phyloP scores from a whole-genome alignment of 306 rosid genomes.

The Datisca glomerata region DNA sequence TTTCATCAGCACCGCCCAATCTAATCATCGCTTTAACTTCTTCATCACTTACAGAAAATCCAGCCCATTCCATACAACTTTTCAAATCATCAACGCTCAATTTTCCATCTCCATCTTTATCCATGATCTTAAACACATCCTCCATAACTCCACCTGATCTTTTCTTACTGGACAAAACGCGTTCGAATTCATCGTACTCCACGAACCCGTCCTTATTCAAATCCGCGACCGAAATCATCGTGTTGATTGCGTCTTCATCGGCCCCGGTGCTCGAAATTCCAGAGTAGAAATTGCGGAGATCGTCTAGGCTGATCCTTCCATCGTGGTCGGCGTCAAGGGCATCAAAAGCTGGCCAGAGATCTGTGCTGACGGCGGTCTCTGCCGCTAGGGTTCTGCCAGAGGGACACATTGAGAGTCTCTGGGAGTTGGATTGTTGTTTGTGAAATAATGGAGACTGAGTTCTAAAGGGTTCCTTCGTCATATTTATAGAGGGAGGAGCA shows the following conservation, averaged over 20 bases:
- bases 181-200: conserved; percentile 83
- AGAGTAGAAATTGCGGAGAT: conserved; percentile 52
- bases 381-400: no score
- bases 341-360: conserved; percentile 62
- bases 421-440: no score
- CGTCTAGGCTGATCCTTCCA: conserved; percentile 74
- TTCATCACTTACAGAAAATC: conserved; percentile 40
- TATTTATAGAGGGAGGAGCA: no score
- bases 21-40: conserved; percentile 62
- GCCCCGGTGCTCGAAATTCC: conserved; percentile 14
- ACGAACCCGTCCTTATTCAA: conserved; percentile 64
- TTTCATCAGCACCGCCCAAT: conserved; percentile 43
- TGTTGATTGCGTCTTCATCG: conserved; percentile 40
- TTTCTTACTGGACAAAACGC: conserved; percentile 24
- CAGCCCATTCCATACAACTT: conserved; percentile 56
- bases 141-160: conserved; percentile 43
- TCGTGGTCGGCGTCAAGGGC: conserved; percentile 64
- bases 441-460: no score
- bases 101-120: conserved; percentile 79
- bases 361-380: conserved; percentile 1
- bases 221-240: conserved; percentile 83
- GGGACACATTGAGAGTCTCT: no score
- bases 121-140: conserved; percentile 78
- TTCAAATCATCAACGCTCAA: conserved; percentile 61
- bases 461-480: no score